Conservation (phyloP, 1,284 basidiomycete species). For the Austroboletus novae-zelandiae region DNA sequence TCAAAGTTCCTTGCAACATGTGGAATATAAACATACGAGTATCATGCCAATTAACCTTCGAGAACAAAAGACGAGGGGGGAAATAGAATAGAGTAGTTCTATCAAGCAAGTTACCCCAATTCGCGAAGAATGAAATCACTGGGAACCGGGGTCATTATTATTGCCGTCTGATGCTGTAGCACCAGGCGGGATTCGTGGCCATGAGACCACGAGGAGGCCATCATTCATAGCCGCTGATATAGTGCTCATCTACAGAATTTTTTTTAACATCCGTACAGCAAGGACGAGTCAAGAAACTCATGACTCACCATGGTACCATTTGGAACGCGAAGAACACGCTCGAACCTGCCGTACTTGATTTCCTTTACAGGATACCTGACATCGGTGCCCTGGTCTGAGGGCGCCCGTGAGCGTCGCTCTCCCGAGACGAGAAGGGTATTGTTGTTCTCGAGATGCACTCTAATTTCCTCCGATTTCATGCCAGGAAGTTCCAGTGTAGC, state of each 20-base stretch:
- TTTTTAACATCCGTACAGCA: constrained; percentile 6
- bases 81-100: constrained; percentile 7
- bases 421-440: constrained; percentile 28
- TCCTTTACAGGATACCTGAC: constrained; percentile 24
- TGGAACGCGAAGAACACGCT: constrained; percentile 31
- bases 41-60: constrained; percentile 20
- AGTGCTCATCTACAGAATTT: constrained; percentile 28
- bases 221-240: constrained; percentile 36
- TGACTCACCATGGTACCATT: constrained; percentile 32
- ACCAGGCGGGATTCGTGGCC: constrained; percentile 24
- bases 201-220: constrained; percentile 29
- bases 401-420: constrained; percentile 18
- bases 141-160: constrained; percentile 5
- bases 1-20: too few species aligned
- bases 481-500: constrained; percentile 32
- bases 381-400: constrained; percentile 18
- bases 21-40: neutral
- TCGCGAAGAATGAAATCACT: constrained; percentile 8
- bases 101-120: neutral
- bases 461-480: constrained; percentile 32
- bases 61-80: neutral
- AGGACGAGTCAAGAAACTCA: neutral
- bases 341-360: constrained; percentile 32
- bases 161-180: constrained; percentile 7
- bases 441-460: constrained; percentile 24